Evolutionary conservation across 768 basidiomycete species (phyloP).

Genomic region (Hemileccinum impolitum): DNA sequence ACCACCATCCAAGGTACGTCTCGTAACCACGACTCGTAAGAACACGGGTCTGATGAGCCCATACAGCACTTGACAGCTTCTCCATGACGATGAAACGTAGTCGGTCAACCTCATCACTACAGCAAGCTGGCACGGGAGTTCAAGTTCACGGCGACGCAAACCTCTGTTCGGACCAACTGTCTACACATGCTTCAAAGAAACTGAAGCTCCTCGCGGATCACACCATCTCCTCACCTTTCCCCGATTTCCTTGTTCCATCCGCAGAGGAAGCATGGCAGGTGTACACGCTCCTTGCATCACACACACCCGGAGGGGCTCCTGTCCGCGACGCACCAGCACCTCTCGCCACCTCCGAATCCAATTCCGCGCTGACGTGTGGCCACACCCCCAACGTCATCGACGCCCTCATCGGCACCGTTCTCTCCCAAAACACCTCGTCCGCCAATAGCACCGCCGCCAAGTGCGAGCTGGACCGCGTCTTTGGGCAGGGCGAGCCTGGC

Average conservation of each 20-base stretch:
- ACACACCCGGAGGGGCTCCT: slow-evolving; percentile 34
- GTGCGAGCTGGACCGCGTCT: slow-evolving; percentile 41
- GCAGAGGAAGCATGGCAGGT: slow-evolving; percentile 39
- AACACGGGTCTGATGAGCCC: too few species aligned
- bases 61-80: neutral
- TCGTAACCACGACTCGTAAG: too few species aligned
- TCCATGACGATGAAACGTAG: slow-evolving; percentile 12
- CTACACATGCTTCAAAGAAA: slow-evolving; percentile 39
- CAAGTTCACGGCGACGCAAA: too few species aligned
- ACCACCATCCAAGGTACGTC: too few species aligned
- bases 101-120: slow-evolving; percentile 8
- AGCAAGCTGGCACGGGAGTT: too few species aligned
- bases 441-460: slow-evolving; percentile 52
- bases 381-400: slow-evolving; percentile 53
- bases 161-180: neutral
- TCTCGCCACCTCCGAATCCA: slow-evolving; percentile 10
- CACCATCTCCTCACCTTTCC: slow-evolving; percentile 44
- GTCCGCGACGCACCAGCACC: slow-evolving; percentile 29
- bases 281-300: slow-evolving; percentile 38
- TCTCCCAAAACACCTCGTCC: slow-evolving; percentile 58
- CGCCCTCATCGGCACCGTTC: slow-evolving; percentile 53
- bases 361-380: slow-evolving; percentile 46
- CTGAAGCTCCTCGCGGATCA: slow-evolving; percentile 47
- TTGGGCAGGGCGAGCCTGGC: slow-evolving; percentile 43
- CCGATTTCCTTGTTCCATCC: slow-evolving; percentile 44